Conservation (phyloP, 1,284 basidiomycete species). For the Pholiota adiposa region DNA sequence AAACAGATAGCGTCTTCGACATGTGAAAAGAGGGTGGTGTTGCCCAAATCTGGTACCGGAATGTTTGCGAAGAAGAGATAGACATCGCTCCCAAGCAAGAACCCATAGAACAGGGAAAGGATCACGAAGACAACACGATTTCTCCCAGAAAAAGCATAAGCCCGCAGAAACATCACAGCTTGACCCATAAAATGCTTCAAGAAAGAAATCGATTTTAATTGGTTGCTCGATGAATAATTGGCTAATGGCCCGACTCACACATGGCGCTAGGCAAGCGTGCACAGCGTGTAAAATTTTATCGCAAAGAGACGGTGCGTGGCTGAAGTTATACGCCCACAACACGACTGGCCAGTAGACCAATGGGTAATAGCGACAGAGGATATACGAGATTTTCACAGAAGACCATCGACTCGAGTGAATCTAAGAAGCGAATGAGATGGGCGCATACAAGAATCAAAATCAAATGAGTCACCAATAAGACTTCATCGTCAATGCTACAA, state of each 20-base stretch:
- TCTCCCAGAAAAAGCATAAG: constrained; percentile 36
- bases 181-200: constrained; percentile 26
- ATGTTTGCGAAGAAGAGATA: constrained; percentile 35
- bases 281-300: constrained; percentile 22
- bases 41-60: constrained; percentile 16
- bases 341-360: constrained; percentile 30
- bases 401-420: constrained; percentile 35
- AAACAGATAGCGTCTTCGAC: constrained; percentile 40
- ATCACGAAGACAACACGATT: constrained; percentile 31
- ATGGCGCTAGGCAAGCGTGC: constrained; percentile 31
- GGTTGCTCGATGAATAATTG: not conserved
- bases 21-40: constrained; percentile 24
- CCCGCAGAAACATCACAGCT: constrained; percentile 38
- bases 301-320: constrained; percentile 26
- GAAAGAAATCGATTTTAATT: not conserved
- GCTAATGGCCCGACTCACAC: constrained; percentile 26
- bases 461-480: not conserved
- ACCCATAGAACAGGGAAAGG: constrained; percentile 28
- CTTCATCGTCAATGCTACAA: not conserved
- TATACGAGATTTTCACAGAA: constrained; percentile 37
- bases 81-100: constrained; percentile 32
- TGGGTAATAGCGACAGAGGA: constrained; percentile 39
- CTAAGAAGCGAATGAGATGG: constrained; percentile 4
- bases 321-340: constrained; percentile 30
- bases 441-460: not conserved